Percentiles rank a stretch among this genome's conserved stretches.
Evolutionary conservation across 352 stramenopile species (phyloP).

Genomic region (Blastocystis sp.): DNA sequence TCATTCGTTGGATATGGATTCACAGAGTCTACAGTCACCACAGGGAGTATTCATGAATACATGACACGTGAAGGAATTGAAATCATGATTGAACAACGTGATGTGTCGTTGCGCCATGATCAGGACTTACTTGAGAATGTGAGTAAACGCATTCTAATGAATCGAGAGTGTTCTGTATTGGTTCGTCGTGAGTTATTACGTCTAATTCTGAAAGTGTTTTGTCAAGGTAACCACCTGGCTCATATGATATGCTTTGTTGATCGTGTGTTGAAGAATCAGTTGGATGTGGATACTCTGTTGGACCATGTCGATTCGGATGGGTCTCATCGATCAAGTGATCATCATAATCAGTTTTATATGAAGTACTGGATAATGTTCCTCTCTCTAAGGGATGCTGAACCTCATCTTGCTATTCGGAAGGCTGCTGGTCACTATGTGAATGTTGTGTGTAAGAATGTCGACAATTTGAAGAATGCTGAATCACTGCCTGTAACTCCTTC

Average conservation of each 20-base stretch:
- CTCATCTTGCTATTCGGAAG: conserved; percentile 42
- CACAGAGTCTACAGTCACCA: not conserved
- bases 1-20: conserved; percentile 41
- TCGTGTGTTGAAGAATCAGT: conserved; percentile 31
- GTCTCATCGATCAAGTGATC: not conserved
- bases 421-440: conserved; percentile 34
- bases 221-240: conserved; percentile 21
- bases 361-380: conserved; percentile 60
- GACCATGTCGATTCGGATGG: not conserved
- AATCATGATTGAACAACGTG: not conserved
- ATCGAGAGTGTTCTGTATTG: conserved; percentile 20
- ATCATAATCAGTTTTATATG: conserved; percentile 35
- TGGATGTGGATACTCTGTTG: conserved; percentile 15
- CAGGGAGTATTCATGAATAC: conserved; percentile 12
- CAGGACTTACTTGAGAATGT: conserved; percentile 17
- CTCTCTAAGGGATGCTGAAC: conserved; percentile 21
- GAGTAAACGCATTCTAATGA: conserved; percentile 21
- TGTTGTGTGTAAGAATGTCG: conserved; percentile 54
- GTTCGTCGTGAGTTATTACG: conserved; percentile 30
- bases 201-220: conserved; percentile 42
- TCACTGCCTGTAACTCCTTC: not conserved
- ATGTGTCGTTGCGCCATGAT: not conserved
- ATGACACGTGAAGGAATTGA: conserved; percentile 20
- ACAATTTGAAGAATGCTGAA: conserved; percentile 23
- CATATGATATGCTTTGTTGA: conserved; percentile 59